Evolutionary conservation across 805 yeast species (phyloP).

Genomic region (Candida anglica): DNA sequence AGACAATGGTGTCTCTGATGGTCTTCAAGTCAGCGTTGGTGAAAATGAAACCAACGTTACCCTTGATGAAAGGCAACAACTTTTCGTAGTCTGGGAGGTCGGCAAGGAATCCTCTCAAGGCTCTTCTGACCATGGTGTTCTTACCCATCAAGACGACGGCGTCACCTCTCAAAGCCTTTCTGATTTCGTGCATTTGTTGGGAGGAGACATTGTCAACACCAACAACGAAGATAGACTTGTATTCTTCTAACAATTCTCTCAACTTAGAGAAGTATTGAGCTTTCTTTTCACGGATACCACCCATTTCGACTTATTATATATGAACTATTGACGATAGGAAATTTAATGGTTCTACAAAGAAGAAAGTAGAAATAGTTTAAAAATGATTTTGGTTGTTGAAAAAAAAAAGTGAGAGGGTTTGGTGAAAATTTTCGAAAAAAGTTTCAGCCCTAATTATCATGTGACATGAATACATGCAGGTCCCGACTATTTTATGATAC

Average conservation of each 20-base stretch:
- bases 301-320: conserved; percentile 88
- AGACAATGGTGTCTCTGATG: conserved; percentile 81
- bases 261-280: conserved; percentile 92
- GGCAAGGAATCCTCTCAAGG: conserved; percentile 90
- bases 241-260: conserved; percentile 91
- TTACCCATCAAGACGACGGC: conserved; percentile 99
- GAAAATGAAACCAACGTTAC: conserved; percentile 99
- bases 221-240: conserved; percentile 97
- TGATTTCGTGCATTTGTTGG: conserved; percentile 99
- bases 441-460: background rate
- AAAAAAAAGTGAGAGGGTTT: background rate
- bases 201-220: conserved; percentile 99
- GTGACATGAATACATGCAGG: too few species aligned
- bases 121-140: conserved; percentile 99
- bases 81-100: conserved; percentile 97
- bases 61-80: conserved; percentile 90
- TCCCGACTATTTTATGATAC: too few species aligned
- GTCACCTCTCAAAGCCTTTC: conserved; percentile 92
- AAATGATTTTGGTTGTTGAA: background rate
- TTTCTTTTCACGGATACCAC: conserved; percentile 99
- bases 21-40: conserved; percentile 92
- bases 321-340: conserved; percentile 76
- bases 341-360: conserved; percentile 65
- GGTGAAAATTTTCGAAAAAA: conserved; percentile 1
- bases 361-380: conserved; percentile 1